Evolutionary conservation across 148 eudicot genomes (phyloP).

Genomic region (Silene conica): DNA sequence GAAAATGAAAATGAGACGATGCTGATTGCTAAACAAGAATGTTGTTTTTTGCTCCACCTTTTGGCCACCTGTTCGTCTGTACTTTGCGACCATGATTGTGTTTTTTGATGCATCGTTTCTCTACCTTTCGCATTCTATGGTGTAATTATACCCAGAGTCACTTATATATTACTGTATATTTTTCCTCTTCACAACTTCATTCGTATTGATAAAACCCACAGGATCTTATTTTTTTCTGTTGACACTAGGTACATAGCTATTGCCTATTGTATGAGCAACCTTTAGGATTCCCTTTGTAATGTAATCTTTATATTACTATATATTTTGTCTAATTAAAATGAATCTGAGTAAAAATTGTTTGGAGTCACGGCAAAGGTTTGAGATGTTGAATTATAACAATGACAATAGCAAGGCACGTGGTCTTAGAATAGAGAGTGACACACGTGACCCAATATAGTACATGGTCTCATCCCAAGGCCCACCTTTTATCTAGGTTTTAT

Average conservation of each 20-base stretch:
- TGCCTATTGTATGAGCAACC: background rate
- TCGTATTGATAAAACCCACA: background rate
- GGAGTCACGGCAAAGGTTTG: too few relatives aligned
- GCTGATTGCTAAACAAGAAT: background rate
- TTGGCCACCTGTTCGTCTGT: background rate
- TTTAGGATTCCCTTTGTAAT: constrained; percentile 4
- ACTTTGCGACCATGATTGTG: background rate
- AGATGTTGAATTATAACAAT: too few relatives aligned
- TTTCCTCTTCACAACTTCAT: background rate
- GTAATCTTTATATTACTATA: background rate
- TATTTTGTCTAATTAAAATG: too few relatives aligned
- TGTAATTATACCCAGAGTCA: background rate
- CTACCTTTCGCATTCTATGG: background rate
- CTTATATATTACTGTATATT: background rate
- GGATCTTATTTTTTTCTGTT: background rate
- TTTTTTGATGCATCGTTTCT: background rate
- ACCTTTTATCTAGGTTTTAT: too few relatives aligned
- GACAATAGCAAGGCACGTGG: too few relatives aligned
- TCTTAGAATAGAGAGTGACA: too few relatives aligned
- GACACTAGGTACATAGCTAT: background rate
- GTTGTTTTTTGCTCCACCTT: background rate
- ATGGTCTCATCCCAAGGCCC: too few relatives aligned
- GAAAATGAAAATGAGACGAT: background rate
- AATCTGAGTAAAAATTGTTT: too few relatives aligned
- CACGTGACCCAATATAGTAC: too few relatives aligned